Base-by-base conservation (phyloP, 805 yeast species). In the Isabelozyma rhagii region DNA sequence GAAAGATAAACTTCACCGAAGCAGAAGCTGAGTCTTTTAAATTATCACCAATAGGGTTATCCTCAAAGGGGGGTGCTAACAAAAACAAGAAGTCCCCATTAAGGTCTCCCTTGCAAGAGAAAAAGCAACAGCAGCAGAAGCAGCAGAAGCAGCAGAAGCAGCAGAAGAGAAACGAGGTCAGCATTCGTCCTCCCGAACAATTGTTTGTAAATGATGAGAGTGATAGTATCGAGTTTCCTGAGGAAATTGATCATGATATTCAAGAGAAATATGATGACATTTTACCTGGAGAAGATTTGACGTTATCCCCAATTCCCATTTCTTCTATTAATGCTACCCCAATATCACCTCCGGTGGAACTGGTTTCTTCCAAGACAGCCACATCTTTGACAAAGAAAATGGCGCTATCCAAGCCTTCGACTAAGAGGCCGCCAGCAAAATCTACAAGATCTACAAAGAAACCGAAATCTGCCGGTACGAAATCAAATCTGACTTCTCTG, bases 1-100 rank as follows among this genome's bases (percentile, higher is more conserved):
- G 74, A n/a, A 61, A 59, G 53, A 64, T 70, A 31, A 64, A 70
- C 55, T 70, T 70, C 46, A 67, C 67, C 2, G 68, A 68, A 40
- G 68, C 67, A 9, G 71, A 66, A 41, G 65, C 68, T 7, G 67
- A 60, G 8, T 55, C 62, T 34, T 67, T 66, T 48, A 64, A 61
- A 39, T 52, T 68, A 21, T 61, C 68, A 3, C 74, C 71, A 4
- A 62, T 68, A 36, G 52, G 65, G 9, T 43, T 58, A 36, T 40
- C 60, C 5, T 50, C 60, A 10, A 56, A 55, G 41, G 40, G 55
- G 27, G 56, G 58, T 28, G 56, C 50, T 38, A 64, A 53, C 46
- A 58, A 52, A 48, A 59, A 55, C 46, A 60, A 63, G 49, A 63
- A 64, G 46, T 63, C 69, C 4, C 71, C 71, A 1, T 55, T 67